Base-by-base conservation (phyloP, 371 early-diverging fungal genomes). In the Parasitella parasitica region DNA sequence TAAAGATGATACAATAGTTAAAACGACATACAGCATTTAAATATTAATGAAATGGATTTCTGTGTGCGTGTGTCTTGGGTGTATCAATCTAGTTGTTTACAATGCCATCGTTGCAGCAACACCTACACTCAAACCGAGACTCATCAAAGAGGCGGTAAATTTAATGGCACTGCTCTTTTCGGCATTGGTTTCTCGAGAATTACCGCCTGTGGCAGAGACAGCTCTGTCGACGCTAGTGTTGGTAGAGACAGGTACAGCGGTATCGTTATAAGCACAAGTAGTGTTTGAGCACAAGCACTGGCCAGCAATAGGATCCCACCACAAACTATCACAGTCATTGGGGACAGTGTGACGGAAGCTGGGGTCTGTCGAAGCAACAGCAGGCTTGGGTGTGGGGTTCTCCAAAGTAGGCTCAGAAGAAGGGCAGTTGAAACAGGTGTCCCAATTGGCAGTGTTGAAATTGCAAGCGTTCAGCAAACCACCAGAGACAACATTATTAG, bases 221-320 rank as follows among this genome's bases (percentile, higher is more conserved):
- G 36, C 53, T 9, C 54, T 67, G 5, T 54, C 57, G 16, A 52
- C 64, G 52, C 58, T 54, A 22, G 55, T 28, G 39, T 49, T 52
- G 22, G 70, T 46, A 36, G 71, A 71, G 26, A 78, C 64, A 53
- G 86, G 77, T 4, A 76, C 75, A 50, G 82, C 63, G 4, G 75
- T 77, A 55, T 83, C 86, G 34, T 79, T 76, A 43, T 77, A 83
- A 28, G 82, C 82, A 59, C 84, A 84, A 38, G 66, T 63, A 15
- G 75, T 66, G 43, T 56, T 75, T 13, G 77, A 76, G 59, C 87
- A 85, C 38, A 81, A 62, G 51, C 87, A 87, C 37, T 73, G 77
- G 30, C 84, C 80, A 39, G 74, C 81, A 63, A 83, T 73, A 54
- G 91, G 90, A 53, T 91, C 89, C 89, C 89, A 91, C 86, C 86